Evolutionary conservation across 2,329 filamentous ascomycete species (phyloP), one percentile per base, ranked within the genome.

Genomic region (Fusarium musae): DNA sequence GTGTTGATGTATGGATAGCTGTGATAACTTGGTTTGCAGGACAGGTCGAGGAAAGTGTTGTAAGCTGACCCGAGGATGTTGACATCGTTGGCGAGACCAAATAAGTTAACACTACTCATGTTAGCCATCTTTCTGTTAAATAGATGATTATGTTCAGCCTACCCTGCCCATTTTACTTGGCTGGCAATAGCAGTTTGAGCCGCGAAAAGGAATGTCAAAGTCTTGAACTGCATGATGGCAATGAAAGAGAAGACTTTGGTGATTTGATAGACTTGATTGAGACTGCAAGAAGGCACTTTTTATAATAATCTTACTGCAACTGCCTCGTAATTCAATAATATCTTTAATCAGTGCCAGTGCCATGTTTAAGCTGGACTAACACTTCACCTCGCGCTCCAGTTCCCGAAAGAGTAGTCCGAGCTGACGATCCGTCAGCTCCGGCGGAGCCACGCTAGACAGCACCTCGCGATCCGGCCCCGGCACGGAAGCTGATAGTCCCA

Each of bases 31-130:
- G 47, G 47, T 16, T 34, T 30, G 21, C 58, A 60, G 4, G 47
- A 54, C 6, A 60, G 9, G 1, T 39, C 37, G 19, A 60, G 47
- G 28, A 60, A 60, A 17, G n/a, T 36, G 4, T 60, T 60, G 28
- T 60, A 56, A 26, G 58, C 47, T 39, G 58, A 60, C 6, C 58
- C 58, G 5, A 60, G 58, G 47, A 60, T 56, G 4, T 60, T 60
- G 15, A 60, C n/a, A 21, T 60, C 58, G 28, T 60, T 60, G n/a
- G 58, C 58, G 4, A 56, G 58, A 3, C 58, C 46, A 36, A 60
- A 60, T 8, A 60, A n/a, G 19, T 60, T 60, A 10, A 60, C 47
- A 6, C 58, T 56, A 4, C 10, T 9, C 9, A 36, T 36, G 34
- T 36, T 36, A 36, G 34, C 16, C 34, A 3, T 23, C 16, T 1